A percentile compares a stretch with the other conserved stretches of the same genome.
phyloP scores from a whole-genome alignment of 176 grass and related monocot species.

The Triticum urartu region DNA sequence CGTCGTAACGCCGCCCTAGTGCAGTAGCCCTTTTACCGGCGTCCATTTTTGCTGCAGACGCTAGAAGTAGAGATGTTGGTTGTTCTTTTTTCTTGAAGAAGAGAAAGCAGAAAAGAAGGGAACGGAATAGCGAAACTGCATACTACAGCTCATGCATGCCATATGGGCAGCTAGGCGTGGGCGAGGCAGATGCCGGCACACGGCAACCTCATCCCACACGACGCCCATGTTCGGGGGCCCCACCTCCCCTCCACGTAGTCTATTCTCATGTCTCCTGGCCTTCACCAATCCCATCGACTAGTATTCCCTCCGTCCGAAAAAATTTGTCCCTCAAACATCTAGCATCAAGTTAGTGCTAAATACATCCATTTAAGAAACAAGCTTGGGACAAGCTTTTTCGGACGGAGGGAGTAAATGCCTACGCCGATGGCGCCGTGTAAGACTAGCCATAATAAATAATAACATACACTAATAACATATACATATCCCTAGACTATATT shows the following conservation, averaged over 20 bases:
- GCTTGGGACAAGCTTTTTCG: too few species aligned
- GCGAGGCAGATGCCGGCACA: neutral
- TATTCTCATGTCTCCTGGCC: neutral
- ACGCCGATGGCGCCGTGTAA: neutral
- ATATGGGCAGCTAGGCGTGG: neutral
- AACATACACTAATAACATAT: too few species aligned
- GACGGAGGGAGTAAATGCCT: too few species aligned
- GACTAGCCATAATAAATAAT: too few species aligned
- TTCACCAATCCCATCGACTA: neutral
- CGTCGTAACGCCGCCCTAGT: neutral
- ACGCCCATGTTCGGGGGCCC: neutral
- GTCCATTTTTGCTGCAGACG: too few species aligned
- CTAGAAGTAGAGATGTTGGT: too few species aligned
- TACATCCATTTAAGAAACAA: too few species aligned
- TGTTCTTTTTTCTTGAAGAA: neutral
- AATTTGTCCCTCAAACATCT: too few species aligned
- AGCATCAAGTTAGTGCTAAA: too few species aligned
- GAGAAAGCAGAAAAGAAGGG: neutral
- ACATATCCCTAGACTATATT: too few species aligned
- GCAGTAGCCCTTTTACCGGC: too few species aligned
- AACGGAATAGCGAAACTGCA: neutral
- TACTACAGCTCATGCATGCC: constrained; percentile 14
- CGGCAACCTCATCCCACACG: neutral
- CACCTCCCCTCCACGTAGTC: neutral
- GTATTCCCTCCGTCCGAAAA: too few species aligned